Conservation (phyloP, 2,329 filamentous ascomycete species). For the Cryoendolithus antarcticus region DNA sequence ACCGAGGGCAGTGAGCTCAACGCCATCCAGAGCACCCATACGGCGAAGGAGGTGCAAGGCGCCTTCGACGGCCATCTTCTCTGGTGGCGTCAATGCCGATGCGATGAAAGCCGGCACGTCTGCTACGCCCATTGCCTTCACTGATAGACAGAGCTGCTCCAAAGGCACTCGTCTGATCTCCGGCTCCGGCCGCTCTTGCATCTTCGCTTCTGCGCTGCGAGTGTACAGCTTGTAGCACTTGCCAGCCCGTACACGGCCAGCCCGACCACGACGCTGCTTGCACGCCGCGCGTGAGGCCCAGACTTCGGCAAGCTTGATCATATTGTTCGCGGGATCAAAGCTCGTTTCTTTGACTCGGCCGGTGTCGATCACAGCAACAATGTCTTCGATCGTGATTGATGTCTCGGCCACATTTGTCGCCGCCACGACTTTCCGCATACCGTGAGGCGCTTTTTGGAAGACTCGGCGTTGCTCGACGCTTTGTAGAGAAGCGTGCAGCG, state of each 20-base stretch:
- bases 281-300: slow-evolving; percentile 92
- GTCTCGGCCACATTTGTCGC: slow-evolving; percentile 97
- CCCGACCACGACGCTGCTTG: slow-evolving; percentile 85
- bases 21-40: slow-evolving; percentile 80
- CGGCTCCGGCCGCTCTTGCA: slow-evolving; percentile 79
- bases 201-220: slow-evolving; percentile 66
- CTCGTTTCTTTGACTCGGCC: slow-evolving; percentile 94
- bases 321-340: slow-evolving; percentile 82
- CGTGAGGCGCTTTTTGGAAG: slow-evolving; percentile 61
- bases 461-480: slow-evolving; percentile 80
- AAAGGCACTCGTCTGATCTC: slow-evolving; percentile 88
- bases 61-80: slow-evolving; percentile 70
- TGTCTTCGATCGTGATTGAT: slow-evolving; percentile 95
- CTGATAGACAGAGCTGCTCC: slow-evolving; percentile 86
- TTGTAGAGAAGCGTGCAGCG: slow-evolving; percentile 82
- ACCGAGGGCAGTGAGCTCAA: slow-evolving; percentile 79
- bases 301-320: slow-evolving; percentile 85
- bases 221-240: slow-evolving; percentile 95
- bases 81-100: slow-evolving; percentile 79
- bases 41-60: slow-evolving; percentile 66
- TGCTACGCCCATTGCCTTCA: slow-evolving; percentile 84
- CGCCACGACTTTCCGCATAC: slow-evolving; percentile 83
- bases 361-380: slow-evolving; percentile 90
- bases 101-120: slow-evolving; percentile 73
- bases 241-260: slow-evolving; percentile 81